Base-by-base conservation (phyloP, 768 basidiomycete genomes). In the Mycena epipterygia region DNA sequence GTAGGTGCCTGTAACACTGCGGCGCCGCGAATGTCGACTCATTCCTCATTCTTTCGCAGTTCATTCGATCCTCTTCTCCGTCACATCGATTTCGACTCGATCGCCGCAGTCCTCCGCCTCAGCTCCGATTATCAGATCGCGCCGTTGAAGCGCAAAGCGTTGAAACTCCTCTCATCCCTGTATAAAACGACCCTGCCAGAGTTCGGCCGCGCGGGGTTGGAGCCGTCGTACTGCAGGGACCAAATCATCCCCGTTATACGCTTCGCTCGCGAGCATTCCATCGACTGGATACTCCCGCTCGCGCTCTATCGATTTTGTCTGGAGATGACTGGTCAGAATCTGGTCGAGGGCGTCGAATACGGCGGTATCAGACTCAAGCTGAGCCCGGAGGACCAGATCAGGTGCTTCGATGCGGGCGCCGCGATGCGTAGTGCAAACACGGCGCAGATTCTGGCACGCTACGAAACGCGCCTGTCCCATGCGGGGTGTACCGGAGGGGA, bases 211-310 rank as follows among this genome's bases (percentile, higher is more conserved):
- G 37, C 16, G 11, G 67, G 53, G 4, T 21, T 63, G 53, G 5
- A 6, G 12, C 53, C 53, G 0, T 62, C 61, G 5, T 63, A 69
- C 44, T 37, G 53, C 37, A 17, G 67, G 1, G 67, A 63, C n/a
- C 53, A 63, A 3, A 48, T 63, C 27, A 27, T 58, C 11, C 53
- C 29, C 23, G 58, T 55, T 19, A 61, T 68, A 8, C 59, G 37
- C 5, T 29, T 68, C 19, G 67, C 59, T 0, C 67, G 67, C 30
- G 32, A 42, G 9, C 39, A 53, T 33, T 14, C 14, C 2, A 14
- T 59, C 17, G 59, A 53, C 25, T 68, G 67, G 58, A 68, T 68
- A 23, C 59, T 68, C 12, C 67, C 67, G 2, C 53, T 63, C 35
- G 61, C 67, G 0, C 42, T 62, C 52, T 68, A 68, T 16, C 42